phyloP scores from a whole-genome alignment of 2,329 filamentous ascomycete species.

The Waltergamsia citrina region DNA sequence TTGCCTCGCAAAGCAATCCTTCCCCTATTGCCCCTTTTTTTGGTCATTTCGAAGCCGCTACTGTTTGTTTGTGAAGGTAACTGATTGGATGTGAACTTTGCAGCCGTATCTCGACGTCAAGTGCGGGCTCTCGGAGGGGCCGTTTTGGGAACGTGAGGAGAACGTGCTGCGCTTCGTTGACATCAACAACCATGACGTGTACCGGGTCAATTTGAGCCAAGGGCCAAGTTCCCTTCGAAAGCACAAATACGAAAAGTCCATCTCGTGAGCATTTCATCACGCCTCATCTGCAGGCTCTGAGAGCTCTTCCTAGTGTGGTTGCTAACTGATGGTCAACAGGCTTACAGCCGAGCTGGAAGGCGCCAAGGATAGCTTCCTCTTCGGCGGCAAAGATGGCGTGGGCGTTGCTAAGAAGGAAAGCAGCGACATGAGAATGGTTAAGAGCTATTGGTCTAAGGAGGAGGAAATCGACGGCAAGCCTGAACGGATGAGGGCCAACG shows the following conservation, averaged over 20 bases:
- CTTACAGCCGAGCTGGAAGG: slow-evolving; percentile 8
- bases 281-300: neutral
- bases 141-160: slow-evolving; percentile 7
- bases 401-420: slow-evolving; percentile 7
- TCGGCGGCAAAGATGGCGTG: slow-evolving; percentile 9
- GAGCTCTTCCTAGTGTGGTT: no score
- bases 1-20: no score
- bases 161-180: slow-evolving; percentile 12
- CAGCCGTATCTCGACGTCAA: slow-evolving; percentile 9
- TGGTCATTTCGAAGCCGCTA: neutral
- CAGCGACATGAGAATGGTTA: slow-evolving; percentile 2
- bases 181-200: slow-evolving; percentile 7
- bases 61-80: no score
- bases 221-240: slow-evolving; percentile 7
- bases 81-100: neutral
- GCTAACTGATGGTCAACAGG: no score
- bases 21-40: no score
- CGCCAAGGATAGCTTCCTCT: slow-evolving; percentile 8
- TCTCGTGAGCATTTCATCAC: slow-evolving; percentile 6
- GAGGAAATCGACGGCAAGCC: slow-evolving; percentile 6
- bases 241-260: slow-evolving; percentile 6
- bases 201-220: slow-evolving; percentile 7
- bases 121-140: slow-evolving; percentile 8
- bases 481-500: slow-evolving; percentile 9
- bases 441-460: slow-evolving; percentile 7